These are phyloP conservation scores for Tricholoma furcatifolium DNA, from an alignment of 768 basidiomycete genomes.

Conservation along the genomic window DNA sequence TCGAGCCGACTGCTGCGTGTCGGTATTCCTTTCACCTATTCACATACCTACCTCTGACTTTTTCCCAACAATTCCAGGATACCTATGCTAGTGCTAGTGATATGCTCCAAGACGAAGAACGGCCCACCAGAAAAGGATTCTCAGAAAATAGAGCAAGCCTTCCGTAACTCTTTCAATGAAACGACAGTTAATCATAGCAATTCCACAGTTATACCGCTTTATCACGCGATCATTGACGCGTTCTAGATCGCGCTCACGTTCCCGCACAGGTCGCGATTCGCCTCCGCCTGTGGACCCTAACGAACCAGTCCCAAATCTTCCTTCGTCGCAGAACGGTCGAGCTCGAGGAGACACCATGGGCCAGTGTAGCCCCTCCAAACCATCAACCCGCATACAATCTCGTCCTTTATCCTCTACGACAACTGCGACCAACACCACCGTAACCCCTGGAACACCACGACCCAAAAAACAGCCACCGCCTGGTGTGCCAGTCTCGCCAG, in stretches of 20 bases:
- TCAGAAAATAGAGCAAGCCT: constrained; percentile 46
- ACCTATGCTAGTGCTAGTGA: constrained; percentile 13
- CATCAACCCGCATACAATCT: constrained; percentile 47
- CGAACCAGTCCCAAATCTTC: constrained; percentile 22
- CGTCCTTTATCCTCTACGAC: constrained; percentile 69
- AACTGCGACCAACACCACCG: constrained; percentile 58
- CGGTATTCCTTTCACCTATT: constrained; percentile 8
- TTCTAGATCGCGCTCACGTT: constrained; percentile 62
- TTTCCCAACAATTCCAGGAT: constrained; percentile 1
- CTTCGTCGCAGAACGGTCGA: constrained; percentile 12
- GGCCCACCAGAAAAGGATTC: constrained; percentile 38
- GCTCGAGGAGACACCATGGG: constrained; percentile 17
- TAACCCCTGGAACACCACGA: constrained; percentile 56
- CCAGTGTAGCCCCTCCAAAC: constrained; percentile 38
- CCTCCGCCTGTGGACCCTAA: constrained; percentile 15
- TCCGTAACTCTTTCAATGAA: constrained; percentile 6
- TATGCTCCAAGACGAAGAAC: constrained; percentile 32
- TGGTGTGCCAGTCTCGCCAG: constrained; percentile 23
- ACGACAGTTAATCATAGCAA: constrained; percentile 8
- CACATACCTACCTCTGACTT: neutral
- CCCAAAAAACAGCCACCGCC: constrained; percentile 27
- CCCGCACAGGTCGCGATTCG: constrained; percentile 28
- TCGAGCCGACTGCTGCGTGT: constrained; percentile 31
- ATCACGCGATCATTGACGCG: constrained; percentile 49
- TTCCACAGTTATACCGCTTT: constrained; percentile 58